Conservation (phyloP, 768 basidiomycete genomes). For the Psilocybe sp. region DNA sequence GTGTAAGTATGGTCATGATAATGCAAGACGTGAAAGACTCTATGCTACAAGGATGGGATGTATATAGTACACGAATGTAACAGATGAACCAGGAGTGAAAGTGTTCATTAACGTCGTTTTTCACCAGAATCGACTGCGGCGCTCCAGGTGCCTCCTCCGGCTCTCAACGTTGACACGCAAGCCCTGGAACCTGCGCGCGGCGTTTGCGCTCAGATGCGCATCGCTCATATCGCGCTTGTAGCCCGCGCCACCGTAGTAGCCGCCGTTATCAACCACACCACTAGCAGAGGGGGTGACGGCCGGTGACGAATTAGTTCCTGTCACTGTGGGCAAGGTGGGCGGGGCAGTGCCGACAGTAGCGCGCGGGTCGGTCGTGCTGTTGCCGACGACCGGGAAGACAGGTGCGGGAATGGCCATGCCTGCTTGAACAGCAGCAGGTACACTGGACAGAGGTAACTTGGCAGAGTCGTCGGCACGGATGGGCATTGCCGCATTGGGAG, state of each 20-base stretch:
- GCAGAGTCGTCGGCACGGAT: slow-evolving; percentile 21
- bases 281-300: no score
- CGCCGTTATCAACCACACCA: no score
- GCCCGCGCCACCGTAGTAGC: background rate
- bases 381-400: no score
- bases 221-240: slow-evolving; percentile 9
- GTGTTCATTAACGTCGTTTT: no score
- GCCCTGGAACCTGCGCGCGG: background rate
- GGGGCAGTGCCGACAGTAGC: background rate
- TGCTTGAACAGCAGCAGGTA: background rate
- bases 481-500: slow-evolving; percentile 37
- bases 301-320: no score
- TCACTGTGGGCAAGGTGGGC: background rate
- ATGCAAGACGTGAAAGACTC: no score
- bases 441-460: background rate
- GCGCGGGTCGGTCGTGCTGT: background rate
- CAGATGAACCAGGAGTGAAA: no score
- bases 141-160: background rate
- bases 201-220: background rate
- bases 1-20: no score
- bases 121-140: background rate
- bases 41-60: no score
- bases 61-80: no score
- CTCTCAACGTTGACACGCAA: slow-evolving; percentile 4
- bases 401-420: no score